Base-by-base conservation (phyloP, 164 flowering plant genomes). In the Berberis vulgaris region DNA sequence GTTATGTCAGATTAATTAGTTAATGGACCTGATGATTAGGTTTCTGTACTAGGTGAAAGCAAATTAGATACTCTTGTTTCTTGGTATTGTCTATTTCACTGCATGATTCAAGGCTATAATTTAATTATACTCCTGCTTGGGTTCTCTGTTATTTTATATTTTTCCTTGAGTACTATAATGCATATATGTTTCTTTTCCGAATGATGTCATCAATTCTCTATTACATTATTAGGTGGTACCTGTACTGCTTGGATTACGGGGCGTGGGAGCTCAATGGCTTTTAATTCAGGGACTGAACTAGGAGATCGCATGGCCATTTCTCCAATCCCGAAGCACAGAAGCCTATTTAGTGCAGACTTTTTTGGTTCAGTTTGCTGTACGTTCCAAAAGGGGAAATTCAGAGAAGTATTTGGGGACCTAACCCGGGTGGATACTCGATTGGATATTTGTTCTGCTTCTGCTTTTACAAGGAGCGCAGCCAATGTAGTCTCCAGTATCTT, bases 351-450 rank as follows among this genome's bases (percentile, higher is more conserved):
- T 61, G 87, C 86, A 53, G 97, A 93, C 70, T 59, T 84, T 45
- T 93, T 88, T 79, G 94, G 89, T 39, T 93, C 98, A 41, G 47
- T 76, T 57, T 80, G 92, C 78, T 86, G 67, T 73, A 84, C 89
- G 38, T 74, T 76, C 45, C 98, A 88, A 73, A 94, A 81, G 67
- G 98, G 98, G 56, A 78, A 73, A 57, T 93, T 93, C 75, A 82
- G 80, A 65, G 74, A 82, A 60, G 11, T 0, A 1, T 84, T 64
- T 63, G 72, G 78, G 62, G 97, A 93, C 67, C 80, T 93, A 41
- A 90, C 96, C 44, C 71, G 97, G 10, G 57, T 93, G 49, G 97
- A 93, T 78, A 86, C 94, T 61, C 89, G 96, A 26, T 61, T 93
- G 65, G 92, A 90, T 75, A 72, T 93, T 10, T 72, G 72, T 68